Evolutionary conservation across 176 grass and related monocot species (phyloP).

Genomic region (Elymus sibiricus): DNA sequence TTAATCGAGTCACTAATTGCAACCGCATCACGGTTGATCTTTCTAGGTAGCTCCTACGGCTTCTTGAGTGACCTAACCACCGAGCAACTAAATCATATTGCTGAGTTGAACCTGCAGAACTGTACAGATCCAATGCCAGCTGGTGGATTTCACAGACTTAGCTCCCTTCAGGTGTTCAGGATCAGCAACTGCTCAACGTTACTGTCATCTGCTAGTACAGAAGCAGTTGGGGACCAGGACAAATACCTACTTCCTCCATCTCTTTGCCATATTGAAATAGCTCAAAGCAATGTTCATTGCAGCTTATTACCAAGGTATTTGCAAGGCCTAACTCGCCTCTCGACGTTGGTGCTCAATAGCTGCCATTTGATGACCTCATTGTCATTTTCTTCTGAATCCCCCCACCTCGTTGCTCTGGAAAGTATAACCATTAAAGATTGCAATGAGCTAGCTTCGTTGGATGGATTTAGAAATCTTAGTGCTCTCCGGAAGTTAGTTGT

Average conservation of each 20-base stretch:
- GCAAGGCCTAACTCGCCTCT: slow-evolving; percentile 27
- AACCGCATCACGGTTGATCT: slow-evolving; percentile 7
- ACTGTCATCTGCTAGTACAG: slow-evolving; percentile 9
- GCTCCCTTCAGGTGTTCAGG: slow-evolving; percentile 33
- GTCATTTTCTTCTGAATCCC: slow-evolving; percentile 13
- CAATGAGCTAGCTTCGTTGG: slow-evolving; percentile 29
- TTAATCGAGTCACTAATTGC: slow-evolving; percentile 37
- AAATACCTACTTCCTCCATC: slow-evolving; percentile 25
- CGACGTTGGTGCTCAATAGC: slow-evolving; percentile 2
- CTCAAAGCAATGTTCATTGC: slow-evolving; percentile 22
- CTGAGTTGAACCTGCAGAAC: slow-evolving; percentile 28
- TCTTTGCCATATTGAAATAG: slow-evolving; percentile 35
- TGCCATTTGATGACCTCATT: slow-evolving; percentile 33
- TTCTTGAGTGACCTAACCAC: slow-evolving; percentile 20
- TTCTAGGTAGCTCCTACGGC: slow-evolving; percentile 24
- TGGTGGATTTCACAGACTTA: slow-evolving; percentile 26
- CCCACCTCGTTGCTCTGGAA: slow-evolving; percentile 26
- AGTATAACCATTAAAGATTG: slow-evolving; percentile 41
- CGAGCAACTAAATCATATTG: slow-evolving; percentile 26
- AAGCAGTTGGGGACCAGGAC: slow-evolving; percentile 13
- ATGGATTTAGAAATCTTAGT: slow-evolving; percentile 31
- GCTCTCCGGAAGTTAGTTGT: slow-evolving; percentile 37
- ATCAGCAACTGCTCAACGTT: slow-evolving; percentile 26
- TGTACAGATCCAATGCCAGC: slow-evolving; percentile 27
- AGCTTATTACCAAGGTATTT: slow-evolving; percentile 28